phyloP scores from a whole-genome alignment of 192 early-diverging fungal species.

The Umbelopsis sp. region DNA sequence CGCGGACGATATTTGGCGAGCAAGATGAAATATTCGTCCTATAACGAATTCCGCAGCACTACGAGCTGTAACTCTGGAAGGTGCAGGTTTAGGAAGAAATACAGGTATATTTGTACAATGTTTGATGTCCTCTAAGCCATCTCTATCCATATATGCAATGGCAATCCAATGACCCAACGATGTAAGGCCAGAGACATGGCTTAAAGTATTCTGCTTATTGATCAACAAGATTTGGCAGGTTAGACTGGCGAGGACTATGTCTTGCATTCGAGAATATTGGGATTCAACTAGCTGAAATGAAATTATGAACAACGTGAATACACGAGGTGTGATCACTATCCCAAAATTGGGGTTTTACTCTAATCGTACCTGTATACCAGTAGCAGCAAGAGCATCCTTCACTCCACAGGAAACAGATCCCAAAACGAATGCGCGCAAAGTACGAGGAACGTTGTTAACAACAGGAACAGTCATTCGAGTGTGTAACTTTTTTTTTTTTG shows the following conservation, averaged over 20 bases:
- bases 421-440: background rate
- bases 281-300: background rate
- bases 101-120: background rate
- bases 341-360: background rate
- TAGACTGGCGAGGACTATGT: background rate
- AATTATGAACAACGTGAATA: background rate
- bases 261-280: slow-evolving; percentile 5
- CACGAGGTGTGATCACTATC: background rate
- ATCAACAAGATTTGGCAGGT: background rate
- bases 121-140: background rate
- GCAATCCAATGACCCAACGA: background rate
- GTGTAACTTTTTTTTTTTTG: too few species aligned
- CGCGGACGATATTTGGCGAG: background rate
- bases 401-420: background rate
- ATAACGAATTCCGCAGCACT: slow-evolving; percentile 1
- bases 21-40: background rate
- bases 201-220: background rate
- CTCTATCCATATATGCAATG: background rate
- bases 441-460: background rate
- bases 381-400: background rate
- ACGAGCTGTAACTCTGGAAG: background rate
- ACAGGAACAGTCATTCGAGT: background rate
- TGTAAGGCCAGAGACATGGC: background rate
- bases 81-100: background rate
- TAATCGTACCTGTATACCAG: background rate